Conservation (phyloP, 352 stramenopile species). For the Pythium sp. region DNA sequence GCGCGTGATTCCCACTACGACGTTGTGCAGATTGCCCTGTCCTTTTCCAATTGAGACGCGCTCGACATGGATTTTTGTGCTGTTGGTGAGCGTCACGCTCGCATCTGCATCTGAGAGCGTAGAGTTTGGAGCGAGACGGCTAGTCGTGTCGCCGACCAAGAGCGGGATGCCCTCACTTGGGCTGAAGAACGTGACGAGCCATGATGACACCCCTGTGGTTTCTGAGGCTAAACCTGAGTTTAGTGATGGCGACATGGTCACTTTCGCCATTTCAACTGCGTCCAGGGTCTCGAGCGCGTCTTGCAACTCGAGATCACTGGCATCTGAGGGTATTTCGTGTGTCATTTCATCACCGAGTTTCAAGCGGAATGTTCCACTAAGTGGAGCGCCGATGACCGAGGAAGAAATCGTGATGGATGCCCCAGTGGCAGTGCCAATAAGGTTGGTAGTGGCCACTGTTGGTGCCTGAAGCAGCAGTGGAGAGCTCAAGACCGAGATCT, state of each 20-base stretch:
- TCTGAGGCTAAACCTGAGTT: neutral
- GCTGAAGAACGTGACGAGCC: constrained; percentile 45
- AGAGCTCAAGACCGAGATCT: constrained; percentile 10
- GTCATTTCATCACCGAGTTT: constrained; percentile 23
- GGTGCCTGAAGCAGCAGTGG: constrained; percentile 7
- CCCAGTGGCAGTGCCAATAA: constrained; percentile 4
- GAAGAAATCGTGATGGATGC: constrained; percentile 2
- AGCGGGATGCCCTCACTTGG: constrained; percentile 26
- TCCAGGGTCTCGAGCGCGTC: constrained; percentile 31
- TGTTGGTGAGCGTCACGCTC: neutral
- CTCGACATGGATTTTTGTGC: constrained; percentile 15
- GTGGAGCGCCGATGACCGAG: neutral
- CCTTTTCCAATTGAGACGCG: constrained; percentile 26
- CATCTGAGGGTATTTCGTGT: neutral
- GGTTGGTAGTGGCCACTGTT: neutral
- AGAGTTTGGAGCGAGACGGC: constrained; percentile 11
- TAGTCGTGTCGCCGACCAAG: constrained; percentile 12
- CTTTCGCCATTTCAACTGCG: constrained; percentile 23
- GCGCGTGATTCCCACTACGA: constrained; percentile 23
- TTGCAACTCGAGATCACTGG: constrained; percentile 24
- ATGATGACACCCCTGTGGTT: constrained; percentile 10
- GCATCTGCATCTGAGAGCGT: constrained; percentile 17
- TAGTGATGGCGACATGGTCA: neutral
- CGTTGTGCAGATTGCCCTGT: constrained; percentile 22
- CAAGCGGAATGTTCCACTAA: constrained; percentile 31